Conservation (phyloP, 805 yeast species). For the Kazachstania taianensis region DNA sequence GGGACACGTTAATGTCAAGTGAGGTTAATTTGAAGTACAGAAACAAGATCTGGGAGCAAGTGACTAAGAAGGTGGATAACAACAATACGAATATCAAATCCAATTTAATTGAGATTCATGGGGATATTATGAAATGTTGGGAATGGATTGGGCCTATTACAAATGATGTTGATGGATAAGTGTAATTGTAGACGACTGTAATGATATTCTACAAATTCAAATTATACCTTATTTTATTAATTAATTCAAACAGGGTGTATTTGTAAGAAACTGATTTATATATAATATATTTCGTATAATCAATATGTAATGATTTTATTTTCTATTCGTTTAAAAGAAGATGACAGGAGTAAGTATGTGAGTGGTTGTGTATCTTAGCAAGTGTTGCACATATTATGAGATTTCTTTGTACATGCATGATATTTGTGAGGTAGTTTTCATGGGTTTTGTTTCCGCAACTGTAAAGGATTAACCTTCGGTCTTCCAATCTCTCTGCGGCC, state of each 20-base stretch:
- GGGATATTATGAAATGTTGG: slow-evolving; percentile 83
- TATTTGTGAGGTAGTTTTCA: too few relatives aligned
- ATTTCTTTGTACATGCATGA: too few relatives aligned
- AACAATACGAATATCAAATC: slow-evolving; percentile 54
- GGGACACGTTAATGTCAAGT: slow-evolving; percentile 48
- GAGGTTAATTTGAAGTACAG: slow-evolving; percentile 26
- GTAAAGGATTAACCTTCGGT: slow-evolving; percentile 21
- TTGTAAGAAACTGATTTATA: not conserved
- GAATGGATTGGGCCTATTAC: slow-evolving; percentile 56
- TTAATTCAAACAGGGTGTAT: not conserved
- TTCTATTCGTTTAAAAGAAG: not conserved
- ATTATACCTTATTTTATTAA: not conserved
- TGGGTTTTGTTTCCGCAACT: slow-evolving; percentile 5
- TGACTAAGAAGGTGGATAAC: slow-evolving; percentile 45
- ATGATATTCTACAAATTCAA: not conserved
- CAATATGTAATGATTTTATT: not conserved
- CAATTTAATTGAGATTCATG: slow-evolving; percentile 61
- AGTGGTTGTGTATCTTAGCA: too few relatives aligned
- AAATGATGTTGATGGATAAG: not conserved
- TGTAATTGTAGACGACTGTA: not conserved
- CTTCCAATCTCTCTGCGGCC: slow-evolving; percentile 25
- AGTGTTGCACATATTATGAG: too few relatives aligned
- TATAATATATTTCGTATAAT: too few relatives aligned
- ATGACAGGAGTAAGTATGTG: slow-evolving; percentile 3
- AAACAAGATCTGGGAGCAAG: slow-evolving; percentile 48